Conservation (phyloP, 352 stramenopile species). For the Globisporangium sylvaticum region DNA sequence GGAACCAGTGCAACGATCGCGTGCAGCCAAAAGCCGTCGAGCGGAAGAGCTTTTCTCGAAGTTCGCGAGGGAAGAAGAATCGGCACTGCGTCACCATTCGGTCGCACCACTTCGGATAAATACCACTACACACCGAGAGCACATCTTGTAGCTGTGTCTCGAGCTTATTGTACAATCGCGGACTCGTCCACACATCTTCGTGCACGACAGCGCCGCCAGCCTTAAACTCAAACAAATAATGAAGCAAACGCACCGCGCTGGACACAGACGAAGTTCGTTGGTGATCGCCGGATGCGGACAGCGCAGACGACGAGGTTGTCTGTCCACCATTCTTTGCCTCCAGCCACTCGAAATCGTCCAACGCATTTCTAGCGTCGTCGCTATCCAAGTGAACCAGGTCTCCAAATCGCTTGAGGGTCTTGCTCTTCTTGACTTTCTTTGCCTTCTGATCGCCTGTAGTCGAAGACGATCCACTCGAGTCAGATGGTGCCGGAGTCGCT, state of each 20-base stretch:
- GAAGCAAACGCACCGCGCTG: conserved; percentile 51
- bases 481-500: neutral
- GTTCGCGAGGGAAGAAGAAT: conserved; percentile 76
- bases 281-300: neutral
- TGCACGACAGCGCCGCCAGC: conserved; percentile 20
- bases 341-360: conserved; percentile 22
- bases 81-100: conserved; percentile 67
- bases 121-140: conserved; percentile 76
- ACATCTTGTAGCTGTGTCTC: conserved; percentile 78
- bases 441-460: neutral
- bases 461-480: neutral
- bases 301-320: neutral
- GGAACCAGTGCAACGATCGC: conserved; percentile 79
- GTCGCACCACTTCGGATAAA: conserved; percentile 81
- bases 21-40: conserved; percentile 79
- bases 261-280: conserved; percentile 17
- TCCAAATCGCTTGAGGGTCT: neutral
- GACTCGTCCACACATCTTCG: conserved; percentile 61
- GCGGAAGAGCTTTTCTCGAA: conserved; percentile 70
- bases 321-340: conserved; percentile 5
- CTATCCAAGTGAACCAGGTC: conserved; percentile 6
- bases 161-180: conserved; percentile 77
- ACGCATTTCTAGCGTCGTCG: neutral
- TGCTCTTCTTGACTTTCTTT: conserved; percentile 11
- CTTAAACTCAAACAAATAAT: conserved; percentile 54